phyloP scores from a whole-genome alignment of 805 yeast species.

The Saccharomycopsis capsularis region DNA sequence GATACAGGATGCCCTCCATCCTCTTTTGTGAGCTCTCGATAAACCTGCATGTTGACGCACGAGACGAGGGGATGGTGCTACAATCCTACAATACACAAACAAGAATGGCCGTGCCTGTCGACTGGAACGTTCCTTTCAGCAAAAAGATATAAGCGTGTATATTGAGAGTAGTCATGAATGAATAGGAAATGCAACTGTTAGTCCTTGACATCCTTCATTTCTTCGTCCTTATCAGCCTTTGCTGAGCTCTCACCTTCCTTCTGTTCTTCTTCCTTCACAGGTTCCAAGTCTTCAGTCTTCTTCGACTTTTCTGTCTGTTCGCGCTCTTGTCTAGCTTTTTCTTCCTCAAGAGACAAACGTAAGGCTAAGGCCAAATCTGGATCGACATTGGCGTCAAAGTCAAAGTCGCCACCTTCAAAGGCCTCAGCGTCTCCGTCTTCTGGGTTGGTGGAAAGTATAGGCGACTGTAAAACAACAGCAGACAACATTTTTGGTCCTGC shows the following conservation, averaged over 20 bases:
- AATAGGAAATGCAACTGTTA: background rate
- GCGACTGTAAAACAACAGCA: slow-evolving; percentile 71
- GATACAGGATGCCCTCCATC: no score
- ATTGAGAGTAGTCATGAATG: no score
- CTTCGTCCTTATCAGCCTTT: slow-evolving; percentile 6
- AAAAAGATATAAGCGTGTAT: no score
- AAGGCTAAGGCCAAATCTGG: slow-evolving; percentile 96
- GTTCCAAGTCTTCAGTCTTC: slow-evolving; percentile 25
- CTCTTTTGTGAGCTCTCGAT: no score
- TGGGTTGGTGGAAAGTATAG: slow-evolving; percentile 48
- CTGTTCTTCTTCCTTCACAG: slow-evolving; percentile 23
- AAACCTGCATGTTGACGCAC: no score
- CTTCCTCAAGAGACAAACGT: slow-evolving; percentile 91
- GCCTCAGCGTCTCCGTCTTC: slow-evolving; percentile 39
- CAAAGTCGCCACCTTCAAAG: slow-evolving; percentile 47
- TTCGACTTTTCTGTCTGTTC: slow-evolving; percentile 26
- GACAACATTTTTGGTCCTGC: slow-evolving; percentile 83
- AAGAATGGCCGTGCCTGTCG: no score
- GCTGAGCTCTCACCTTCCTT: slow-evolving; percentile 22
- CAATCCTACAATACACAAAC: no score
- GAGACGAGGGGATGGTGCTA: no score
- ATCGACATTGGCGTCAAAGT: slow-evolving; percentile 85
- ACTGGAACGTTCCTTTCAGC: no score
- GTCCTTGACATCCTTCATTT: slow-evolving; percentile 5
- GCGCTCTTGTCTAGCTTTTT: slow-evolving; percentile 83